A percentile compares a stretch with the other conserved stretches of the same genome.
Conservation (phyloP, 441 rosid species). For the Adansonia grandidieri region DNA sequence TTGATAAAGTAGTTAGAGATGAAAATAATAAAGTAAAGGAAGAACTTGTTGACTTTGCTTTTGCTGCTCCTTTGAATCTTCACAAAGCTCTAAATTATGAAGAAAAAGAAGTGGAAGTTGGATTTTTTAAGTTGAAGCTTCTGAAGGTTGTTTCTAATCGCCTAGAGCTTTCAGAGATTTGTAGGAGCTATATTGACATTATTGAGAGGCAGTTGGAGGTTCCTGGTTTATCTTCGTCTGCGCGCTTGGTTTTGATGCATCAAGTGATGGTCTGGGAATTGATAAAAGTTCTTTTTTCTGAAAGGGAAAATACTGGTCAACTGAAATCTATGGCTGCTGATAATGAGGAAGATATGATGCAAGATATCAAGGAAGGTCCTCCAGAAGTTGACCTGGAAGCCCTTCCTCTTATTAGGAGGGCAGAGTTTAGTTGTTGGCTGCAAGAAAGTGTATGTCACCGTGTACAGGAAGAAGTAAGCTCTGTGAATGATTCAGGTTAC, state of each 20-base stretch:
- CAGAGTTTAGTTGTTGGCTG: conserved; percentile 93
- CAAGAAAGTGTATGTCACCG: conserved; percentile 91
- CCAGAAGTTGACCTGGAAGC: conserved; percentile 74
- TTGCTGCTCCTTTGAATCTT: conserved; percentile 76
- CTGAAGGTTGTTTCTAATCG: conserved; percentile 69
- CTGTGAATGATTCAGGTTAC: conserved; percentile 71
- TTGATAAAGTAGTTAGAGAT: conserved; percentile 81
- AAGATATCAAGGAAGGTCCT: conserved; percentile 72
- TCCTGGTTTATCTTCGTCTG: conserved; percentile 68
- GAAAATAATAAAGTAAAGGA: conserved; percentile 65
- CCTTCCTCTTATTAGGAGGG: conserved; percentile 87
- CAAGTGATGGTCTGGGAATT: conserved; percentile 98
- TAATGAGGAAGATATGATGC: conserved; percentile 93
- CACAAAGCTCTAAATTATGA: conserved; percentile 69
- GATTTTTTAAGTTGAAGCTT: conserved; percentile 75
- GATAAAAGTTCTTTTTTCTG: conserved; percentile 87
- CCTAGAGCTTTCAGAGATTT: conserved; percentile 71
- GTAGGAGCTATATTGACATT: conserved; percentile 78
- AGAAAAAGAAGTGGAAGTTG: conserved; percentile 64
- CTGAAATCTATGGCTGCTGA: conserved; percentile 66
- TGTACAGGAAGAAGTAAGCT: conserved; percentile 87
- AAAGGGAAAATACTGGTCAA: conserved; percentile 63
- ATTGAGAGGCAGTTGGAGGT: conserved; percentile 85
- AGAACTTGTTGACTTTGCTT: conserved; percentile 72
- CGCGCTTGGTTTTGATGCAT: conserved; percentile 80